Conservation (phyloP, 1,139 yeast species). For the Hansenula lynferdii region DNA sequence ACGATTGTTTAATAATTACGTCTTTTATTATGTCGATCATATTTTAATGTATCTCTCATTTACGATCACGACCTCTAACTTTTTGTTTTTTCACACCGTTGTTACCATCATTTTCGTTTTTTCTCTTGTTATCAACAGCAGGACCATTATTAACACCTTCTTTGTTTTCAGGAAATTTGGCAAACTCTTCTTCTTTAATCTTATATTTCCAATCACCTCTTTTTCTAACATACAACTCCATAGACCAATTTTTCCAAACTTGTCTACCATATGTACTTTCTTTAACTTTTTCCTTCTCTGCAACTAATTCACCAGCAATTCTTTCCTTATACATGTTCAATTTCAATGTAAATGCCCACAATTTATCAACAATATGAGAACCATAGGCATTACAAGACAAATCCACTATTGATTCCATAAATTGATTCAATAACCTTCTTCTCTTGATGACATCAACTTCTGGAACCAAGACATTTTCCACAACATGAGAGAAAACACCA, state of each 20-base stretch:
- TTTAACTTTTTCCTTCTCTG: conserved; percentile 66
- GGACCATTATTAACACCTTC: neutral
- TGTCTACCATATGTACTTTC: conserved; percentile 82
- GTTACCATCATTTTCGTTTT: conserved; percentile 1
- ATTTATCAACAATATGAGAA: conserved; percentile 81
- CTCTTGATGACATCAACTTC: conserved; percentile 54
- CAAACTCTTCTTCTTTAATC: conserved; percentile 67
- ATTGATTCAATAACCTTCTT: conserved; percentile 60
- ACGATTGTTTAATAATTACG: too few species aligned
- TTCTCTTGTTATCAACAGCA: conserved; percentile 10
- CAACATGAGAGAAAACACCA: conserved; percentile 85
- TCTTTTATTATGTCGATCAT: neutral
- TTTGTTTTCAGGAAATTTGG: conserved; percentile 32
- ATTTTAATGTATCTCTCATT: conserved; percentile 10
- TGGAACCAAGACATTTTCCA: conserved; percentile 57
- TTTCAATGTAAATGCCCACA: conserved; percentile 75
- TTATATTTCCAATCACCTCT: conserved; percentile 78
- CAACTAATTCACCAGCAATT: conserved; percentile 63
- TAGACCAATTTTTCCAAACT: conserved; percentile 94
- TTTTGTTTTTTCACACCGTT: conserved; percentile 20
- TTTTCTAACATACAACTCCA: conserved; percentile 72
- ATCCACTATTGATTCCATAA: conserved; percentile 48
- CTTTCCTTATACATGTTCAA: conserved; percentile 85
- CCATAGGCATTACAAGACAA: conserved; percentile 87
- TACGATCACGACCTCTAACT: conserved; percentile 27